Base-by-base conservation (phyloP, 2,329 filamentous ascomycete genomes). In the Aspergillus fischeri region DNA sequence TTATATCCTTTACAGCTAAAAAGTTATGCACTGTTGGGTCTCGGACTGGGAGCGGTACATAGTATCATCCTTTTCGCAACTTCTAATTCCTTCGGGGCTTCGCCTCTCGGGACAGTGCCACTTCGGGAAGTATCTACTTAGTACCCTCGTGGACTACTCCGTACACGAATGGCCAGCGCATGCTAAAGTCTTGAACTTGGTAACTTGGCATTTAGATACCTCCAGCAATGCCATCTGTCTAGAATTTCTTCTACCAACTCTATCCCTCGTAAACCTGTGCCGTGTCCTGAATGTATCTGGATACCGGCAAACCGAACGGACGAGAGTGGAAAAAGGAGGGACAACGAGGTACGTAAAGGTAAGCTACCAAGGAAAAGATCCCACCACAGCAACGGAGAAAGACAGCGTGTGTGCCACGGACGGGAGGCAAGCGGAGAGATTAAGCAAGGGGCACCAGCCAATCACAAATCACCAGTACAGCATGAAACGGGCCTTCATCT, bases 401-500 rank as follows among this genome's bases (percentile, higher is more conserved):
- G n/a, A 21, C 10, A 24, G 42, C 20, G 20, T 11, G n/a, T 21
- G 11, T 35, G 29, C 29, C 32, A 35, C 11, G 11, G 32, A 35
- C 11, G 42, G n/a, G 21, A 20, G 42, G 42, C 29, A 29, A 48
- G 49, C 47, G 17, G 49, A 21, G 55, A 57, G 51, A 57, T 57
- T 54, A 57, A 57, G 52, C 51, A 28, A 29, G 51, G 47, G 14
- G n/a, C 4, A 5, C 1, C 9, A 38, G 32, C 57, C 57, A 59
- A 56, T 59, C 10, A 59, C 3, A 35, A 5, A 9, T 4, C 8
- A 20, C 27, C 27, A 17, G 28, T 25, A 35, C 32, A 25, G 21
- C 28, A 54, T 58, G 56, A 61, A 61, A 61, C 53, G 50, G 55
- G 56, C 24, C 55, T 35, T 53, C 52, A 55, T 60, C 55, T 60